A percentile compares a stretch with the other conserved stretches of the same genome.
Conservation (phyloP, 2,329 filamentous ascomycete genomes). For the Scorias spongiosa region DNA sequence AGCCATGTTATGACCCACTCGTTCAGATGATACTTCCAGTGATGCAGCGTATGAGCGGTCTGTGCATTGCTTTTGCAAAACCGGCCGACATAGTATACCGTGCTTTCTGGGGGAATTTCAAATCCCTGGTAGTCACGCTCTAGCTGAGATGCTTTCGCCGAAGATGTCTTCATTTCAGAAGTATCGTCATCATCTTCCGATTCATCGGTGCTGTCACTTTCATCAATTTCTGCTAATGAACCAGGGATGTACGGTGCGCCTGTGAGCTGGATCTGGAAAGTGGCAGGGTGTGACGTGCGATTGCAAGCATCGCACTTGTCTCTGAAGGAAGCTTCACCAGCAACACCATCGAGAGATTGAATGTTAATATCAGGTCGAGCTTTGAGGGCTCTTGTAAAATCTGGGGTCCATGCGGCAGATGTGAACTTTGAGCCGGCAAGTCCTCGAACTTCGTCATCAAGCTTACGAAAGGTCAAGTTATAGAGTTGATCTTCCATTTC, state of each 20-base stretch:
- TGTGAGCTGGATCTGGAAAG: slow-evolving; percentile 44
- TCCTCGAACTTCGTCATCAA: slow-evolving; percentile 55
- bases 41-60: slow-evolving; percentile 54
- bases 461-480: slow-evolving; percentile 50
- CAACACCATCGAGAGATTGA: slow-evolving; percentile 26
- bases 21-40: slow-evolving; percentile 65
- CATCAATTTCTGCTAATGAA: slow-evolving; percentile 47
- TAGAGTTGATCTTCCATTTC: slow-evolving; percentile 49
- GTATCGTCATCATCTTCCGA: slow-evolving; percentile 27
- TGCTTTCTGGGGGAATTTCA: slow-evolving; percentile 28
- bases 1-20: slow-evolving; percentile 54
- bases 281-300: slow-evolving; percentile 51
- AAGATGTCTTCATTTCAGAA: slow-evolving; percentile 15
- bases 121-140: slow-evolving; percentile 35
- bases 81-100: slow-evolving; percentile 38
- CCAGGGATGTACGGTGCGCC: slow-evolving; percentile 52
- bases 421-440: slow-evolving; percentile 56
- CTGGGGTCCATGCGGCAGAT: slow-evolving; percentile 52
- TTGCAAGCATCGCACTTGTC: slow-evolving; percentile 57
- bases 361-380: slow-evolving; percentile 48
- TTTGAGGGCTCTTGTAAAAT: slow-evolving; percentile 51
- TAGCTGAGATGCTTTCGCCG: slow-evolving; percentile 10
- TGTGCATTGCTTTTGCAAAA: slow-evolving; percentile 50
- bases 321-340: slow-evolving; percentile 18
- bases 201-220: slow-evolving; percentile 27